These are phyloP conservation scores for Tranzscheliella williamsii DNA, from an alignment of 1,284 basidiomycete genomes.

Conservation along the genomic window DNA sequence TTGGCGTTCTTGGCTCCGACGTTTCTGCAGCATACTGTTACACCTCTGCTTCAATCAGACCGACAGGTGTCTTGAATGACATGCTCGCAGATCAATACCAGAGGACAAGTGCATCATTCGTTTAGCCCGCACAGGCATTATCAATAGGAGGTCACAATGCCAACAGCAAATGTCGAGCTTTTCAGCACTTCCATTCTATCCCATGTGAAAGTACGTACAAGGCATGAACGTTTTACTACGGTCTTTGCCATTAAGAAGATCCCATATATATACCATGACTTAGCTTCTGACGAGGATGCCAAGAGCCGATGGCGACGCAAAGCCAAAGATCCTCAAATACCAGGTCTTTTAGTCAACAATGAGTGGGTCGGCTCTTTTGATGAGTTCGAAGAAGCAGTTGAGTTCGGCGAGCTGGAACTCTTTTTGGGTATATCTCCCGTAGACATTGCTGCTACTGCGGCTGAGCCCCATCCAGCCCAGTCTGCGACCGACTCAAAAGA, in stretches of 20 bases:
- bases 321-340: conserved; percentile 52
- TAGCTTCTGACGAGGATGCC: conserved; percentile 57
- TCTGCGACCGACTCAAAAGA: conserved; percentile 35
- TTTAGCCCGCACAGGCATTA: too few relatives aligned
- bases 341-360: conserved; percentile 58
- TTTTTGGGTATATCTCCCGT: conserved; percentile 43
- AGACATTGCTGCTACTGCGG: background rate
- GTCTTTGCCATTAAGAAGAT: conserved; percentile 55
- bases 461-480: conserved; percentile 31
- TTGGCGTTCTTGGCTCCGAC: too few relatives aligned
- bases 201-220: conserved; percentile 52
- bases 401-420: conserved; percentile 56
- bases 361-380: conserved; percentile 60
- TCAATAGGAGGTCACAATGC: too few relatives aligned
- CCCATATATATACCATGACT: conserved; percentile 57
- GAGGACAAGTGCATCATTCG: too few relatives aligned
- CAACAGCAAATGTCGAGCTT: too few relatives aligned
- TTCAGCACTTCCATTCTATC: conserved; percentile 60
- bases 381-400: conserved; percentile 60
- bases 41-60: too few relatives aligned
- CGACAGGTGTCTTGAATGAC: too few relatives aligned
- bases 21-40: too few relatives aligned
- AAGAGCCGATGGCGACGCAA: conserved; percentile 59
- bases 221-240: conserved; percentile 55
- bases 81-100: too few relatives aligned